Evolutionary conservation across 352 stramenopile species (phyloP), one percentile per base, ranked within the genome.

Genomic region (Globisporangium megalacanthum): DNA sequence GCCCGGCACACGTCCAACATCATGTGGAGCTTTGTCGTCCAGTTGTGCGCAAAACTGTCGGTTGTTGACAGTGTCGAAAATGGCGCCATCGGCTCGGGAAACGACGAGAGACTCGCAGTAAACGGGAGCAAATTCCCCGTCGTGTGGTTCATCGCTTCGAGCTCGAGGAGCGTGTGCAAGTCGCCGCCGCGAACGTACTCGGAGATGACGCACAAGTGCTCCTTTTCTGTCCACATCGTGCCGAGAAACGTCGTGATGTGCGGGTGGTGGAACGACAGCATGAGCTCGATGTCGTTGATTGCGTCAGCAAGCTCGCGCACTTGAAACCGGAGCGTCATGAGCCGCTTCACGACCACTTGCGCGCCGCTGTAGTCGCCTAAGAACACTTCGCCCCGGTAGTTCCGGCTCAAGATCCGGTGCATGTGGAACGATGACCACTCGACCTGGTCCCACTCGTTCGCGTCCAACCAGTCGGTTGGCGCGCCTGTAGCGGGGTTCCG

Each of bases 221-320:
- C 73, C 17, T 62, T 64, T 17, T 81, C 69, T 5, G 60, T 79
- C 83, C 83, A 92, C 65, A 86, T 87, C 17, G 79, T 86, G 11
- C 86, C 86, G 8, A 93, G 52, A 25, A 80, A 86, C 14, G 56
- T 54, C 13, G 92, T 77, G 50, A 95, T 84, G 37, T 88, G 71
- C 0, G 73, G 74, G 41, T 95, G 83, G 33, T 74, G 65, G 22
- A 94, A 56, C 10, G 65, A 67, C 4, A 69, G 45, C 62, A 89
- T 64, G 17, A 88, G 62, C 42, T 90, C 81, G 11, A 94, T 70
- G 47, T 95, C 83, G 51, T 72, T 81, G 53, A 91, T 82, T 22
- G 80, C 84, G n/a, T 86, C 69, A 1, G 69, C 69, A 3, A 92
- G 66, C 51, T 86, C 70, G 8, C 73, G 70, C 14, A 85, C 65